These are phyloP conservation scores for Penicillium daleae DNA, from an alignment of 495 filamentous ascomycete species.

Conservation along the genomic window DNA sequence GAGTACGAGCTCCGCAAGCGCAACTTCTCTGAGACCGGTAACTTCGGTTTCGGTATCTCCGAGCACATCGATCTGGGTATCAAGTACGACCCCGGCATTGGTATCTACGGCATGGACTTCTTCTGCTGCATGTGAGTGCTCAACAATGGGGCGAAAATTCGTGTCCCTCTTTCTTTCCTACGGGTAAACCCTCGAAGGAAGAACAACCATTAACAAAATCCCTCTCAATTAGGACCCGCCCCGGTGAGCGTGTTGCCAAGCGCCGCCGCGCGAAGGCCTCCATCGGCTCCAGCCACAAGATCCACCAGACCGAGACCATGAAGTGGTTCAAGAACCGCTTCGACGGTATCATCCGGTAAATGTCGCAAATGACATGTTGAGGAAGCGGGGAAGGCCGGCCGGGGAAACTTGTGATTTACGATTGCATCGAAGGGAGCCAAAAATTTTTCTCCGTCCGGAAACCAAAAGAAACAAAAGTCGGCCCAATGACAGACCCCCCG, in stretches of 20 bases:
- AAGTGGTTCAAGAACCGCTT: conserved; percentile 99
- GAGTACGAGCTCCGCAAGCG: conserved; percentile 98
- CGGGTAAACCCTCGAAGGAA: neutral
- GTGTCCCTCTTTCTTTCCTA: neutral
- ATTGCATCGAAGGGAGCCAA: conserved; percentile 46
- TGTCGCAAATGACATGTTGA: conserved; percentile 27
- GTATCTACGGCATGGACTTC: conserved; percentile 99
- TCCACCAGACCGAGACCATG: conserved; percentile 90
- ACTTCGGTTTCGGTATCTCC: conserved; percentile 99
- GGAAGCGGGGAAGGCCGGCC: conserved; percentile 28
- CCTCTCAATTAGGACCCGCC: conserved; percentile 72
- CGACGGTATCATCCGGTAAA: conserved; percentile 95
- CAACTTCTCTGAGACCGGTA: conserved; percentile 99
- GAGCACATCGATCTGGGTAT: conserved; percentile 99
- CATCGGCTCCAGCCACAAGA: conserved; percentile 87
- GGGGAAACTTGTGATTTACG: conserved; percentile 44
- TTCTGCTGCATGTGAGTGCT: conserved; percentile 94
- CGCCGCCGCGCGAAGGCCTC: conserved; percentile 85
- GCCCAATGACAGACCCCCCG: conserved; percentile 24
- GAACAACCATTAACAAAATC: conserved; percentile 27
- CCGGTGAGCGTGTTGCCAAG: conserved; percentile 95
- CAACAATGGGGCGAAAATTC: neutral
- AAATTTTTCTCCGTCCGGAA: conserved; percentile 29
- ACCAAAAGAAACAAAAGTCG: conserved; percentile 34
- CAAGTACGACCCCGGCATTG: conserved; percentile 99